Conservation (phyloP, 345 rosid genomes). For the Ceriops zippeliana region DNA sequence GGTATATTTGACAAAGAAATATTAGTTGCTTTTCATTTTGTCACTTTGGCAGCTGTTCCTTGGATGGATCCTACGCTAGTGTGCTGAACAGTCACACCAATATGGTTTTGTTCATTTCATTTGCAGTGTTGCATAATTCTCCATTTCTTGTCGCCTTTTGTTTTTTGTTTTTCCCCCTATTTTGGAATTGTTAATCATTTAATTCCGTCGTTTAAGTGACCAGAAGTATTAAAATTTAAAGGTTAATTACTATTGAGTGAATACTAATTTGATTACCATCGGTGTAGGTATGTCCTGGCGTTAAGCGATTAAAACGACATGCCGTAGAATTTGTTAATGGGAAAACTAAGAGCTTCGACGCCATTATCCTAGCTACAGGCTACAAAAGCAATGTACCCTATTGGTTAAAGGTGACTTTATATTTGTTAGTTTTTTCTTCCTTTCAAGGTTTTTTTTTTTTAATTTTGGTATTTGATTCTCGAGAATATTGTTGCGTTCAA, state of each 20-base stretch:
- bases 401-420: conserved; percentile 69
- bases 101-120: no score
- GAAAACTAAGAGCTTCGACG: conserved; percentile 56
- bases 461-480: no score
- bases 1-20: conserved; percentile 29
- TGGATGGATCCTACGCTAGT: no score
- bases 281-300: conserved; percentile 56
- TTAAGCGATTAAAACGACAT: conserved; percentile 45
- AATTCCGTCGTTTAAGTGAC: not conserved
- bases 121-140: no score
- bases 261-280: not conserved
- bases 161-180: no score
- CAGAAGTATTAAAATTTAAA: no score
- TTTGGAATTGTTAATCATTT: no score
- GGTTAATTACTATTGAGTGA: no score
- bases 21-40: not conserved
- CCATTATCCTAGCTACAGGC: conserved; percentile 84
- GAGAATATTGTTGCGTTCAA: no score
- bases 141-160: no score
- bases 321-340: conserved; percentile 78
- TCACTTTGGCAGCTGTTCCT: not conserved
- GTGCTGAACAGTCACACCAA: no score
- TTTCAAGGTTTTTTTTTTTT: no score
- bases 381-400: conserved; percentile 78
- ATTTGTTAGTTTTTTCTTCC: not conserved